These are phyloP conservation scores for Dactylellina drechsleri DNA, from an alignment of 2,329 filamentous ascomycete species.

Conservation along the genomic window DNA sequence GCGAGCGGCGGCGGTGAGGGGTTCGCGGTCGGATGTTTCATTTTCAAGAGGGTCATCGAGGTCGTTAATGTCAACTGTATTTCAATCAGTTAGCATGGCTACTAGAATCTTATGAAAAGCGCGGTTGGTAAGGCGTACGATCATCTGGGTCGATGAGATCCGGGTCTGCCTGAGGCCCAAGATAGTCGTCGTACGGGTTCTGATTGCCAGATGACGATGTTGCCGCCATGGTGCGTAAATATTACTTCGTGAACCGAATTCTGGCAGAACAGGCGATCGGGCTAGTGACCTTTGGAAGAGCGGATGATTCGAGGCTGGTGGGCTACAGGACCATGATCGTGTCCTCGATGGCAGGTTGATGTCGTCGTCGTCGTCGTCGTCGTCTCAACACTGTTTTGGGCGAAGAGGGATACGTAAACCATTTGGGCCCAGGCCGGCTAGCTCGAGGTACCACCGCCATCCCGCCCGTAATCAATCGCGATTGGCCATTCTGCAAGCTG, in stretches of 20 bases:
- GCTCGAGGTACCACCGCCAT: slow-evolving; percentile 20
- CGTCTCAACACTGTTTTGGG: slow-evolving; percentile 6
- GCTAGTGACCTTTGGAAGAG: slow-evolving; percentile 12
- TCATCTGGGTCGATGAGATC: slow-evolving; percentile 83
- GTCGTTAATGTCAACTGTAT: slow-evolving; percentile 82
- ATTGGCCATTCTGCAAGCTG: slow-evolving; percentile 14
- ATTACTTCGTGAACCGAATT: slow-evolving; percentile 4
- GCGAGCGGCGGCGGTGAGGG: slow-evolving; percentile 80
- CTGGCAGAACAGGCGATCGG: slow-evolving; percentile 22
- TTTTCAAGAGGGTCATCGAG: slow-evolving; percentile 85
- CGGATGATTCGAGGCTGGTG: neutral
- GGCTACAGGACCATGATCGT: slow-evolving; percentile 29
- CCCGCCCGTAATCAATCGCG: slow-evolving; percentile 5
- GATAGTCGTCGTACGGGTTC: slow-evolving; percentile 72
- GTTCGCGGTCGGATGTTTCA: slow-evolving; percentile 69
- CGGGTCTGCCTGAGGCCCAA: slow-evolving; percentile 65
- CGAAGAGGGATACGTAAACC: slow-evolving; percentile 54
- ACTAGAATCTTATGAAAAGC: neutral
- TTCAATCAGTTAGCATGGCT: slow-evolving; percentile 53
- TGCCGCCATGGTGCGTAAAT: slow-evolving; percentile 43
- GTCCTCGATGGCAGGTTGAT: slow-evolving; percentile 25
- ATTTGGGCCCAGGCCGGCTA: slow-evolving; percentile 39
- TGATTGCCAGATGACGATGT: slow-evolving; percentile 60
- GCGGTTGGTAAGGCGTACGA: slow-evolving; percentile 66
- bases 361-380: slow-evolving; percentile 13